These are phyloP conservation scores for Fusarium compactum DNA, from an alignment of 2,329 filamentous ascomycete species.

Conservation along the genomic window DNA sequence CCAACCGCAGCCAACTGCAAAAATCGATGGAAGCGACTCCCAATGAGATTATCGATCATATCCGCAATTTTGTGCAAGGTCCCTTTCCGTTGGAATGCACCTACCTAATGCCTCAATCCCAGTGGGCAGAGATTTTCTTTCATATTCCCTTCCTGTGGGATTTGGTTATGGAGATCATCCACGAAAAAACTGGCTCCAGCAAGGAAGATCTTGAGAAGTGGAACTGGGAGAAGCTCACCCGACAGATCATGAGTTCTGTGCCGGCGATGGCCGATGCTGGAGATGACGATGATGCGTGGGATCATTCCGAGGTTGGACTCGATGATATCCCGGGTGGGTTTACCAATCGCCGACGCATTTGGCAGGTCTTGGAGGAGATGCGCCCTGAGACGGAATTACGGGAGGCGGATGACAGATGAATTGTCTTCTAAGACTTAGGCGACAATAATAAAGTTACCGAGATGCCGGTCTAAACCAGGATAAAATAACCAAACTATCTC, in stretches of 20 bases:
- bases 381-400: not conserved
- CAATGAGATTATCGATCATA: not conserved
- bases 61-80: not conserved
- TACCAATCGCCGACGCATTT: slow-evolving; percentile 5
- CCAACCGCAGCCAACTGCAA: not conserved
- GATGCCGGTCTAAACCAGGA: too few relatives aligned
- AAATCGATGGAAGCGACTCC: not conserved
- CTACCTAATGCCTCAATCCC: not conserved
- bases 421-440: too few relatives aligned
- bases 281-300: not conserved
- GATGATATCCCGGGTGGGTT: not conserved
- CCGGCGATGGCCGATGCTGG: not conserved
- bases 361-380: slow-evolving; percentile 9
- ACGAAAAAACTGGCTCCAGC: not conserved
- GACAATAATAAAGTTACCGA: too few relatives aligned
- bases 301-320: not conserved
- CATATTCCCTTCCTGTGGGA: slow-evolving; percentile 10
- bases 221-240: slow-evolving; percentile 16
- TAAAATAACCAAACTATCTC: too few relatives aligned
- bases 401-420: too few relatives aligned
- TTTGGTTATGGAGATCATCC: not conserved
- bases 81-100: not conserved
- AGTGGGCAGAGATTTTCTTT: not conserved
- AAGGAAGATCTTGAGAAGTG: not conserved
- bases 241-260: not conserved